Evolutionary conservation across 148 eudicot genomes (phyloP), one percentile per base, ranked within the genome.

Genomic region (Nyssa sinensis): DNA sequence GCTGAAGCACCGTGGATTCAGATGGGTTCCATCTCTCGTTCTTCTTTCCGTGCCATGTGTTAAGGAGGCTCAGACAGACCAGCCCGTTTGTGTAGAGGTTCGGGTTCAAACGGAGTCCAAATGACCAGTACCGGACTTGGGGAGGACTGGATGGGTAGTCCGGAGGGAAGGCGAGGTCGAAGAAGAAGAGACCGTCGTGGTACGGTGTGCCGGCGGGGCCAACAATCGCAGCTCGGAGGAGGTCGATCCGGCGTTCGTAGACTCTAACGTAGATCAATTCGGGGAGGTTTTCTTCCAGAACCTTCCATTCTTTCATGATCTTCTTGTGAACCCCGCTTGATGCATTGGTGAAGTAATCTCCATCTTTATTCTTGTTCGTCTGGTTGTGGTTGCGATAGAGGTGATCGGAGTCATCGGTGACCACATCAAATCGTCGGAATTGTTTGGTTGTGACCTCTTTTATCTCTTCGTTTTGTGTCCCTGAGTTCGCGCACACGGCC

Each of bases 201-300:
- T 94, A 94, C 6, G 98, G 98, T 0, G 98, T 94, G 1, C 96
- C 98, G 0, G 80, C 62, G 49, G 95, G 81, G 11, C 97, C 98
- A 7, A 87, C 74, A n/a, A 92, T 90, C 24, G 84, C 97, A 1
- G 97, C 97, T 60, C 96, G 79, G 9, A 94, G 77, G 11, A 94
- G 87, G 44, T 90, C 90, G 5, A 90, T 83, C 17, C 93, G 78
- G 29, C 76, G 58, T 75, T 94, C 98, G 72, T 88, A 92, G 25
- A 71, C 89, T 24, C 93, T 82, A 0, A 92, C 97, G 66, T 70
- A 89, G n/a, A 94, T 90, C 29, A 84, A 58, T 1, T 84, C 89
- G 0, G 95, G 98, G 21, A 94, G 75, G 66, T 87, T 72, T 3
- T 66, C 73, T 27, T 78, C 68, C 0, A 94, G 91, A 17, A 84